phyloP scores from a whole-genome alignment of 1,284 basidiomycete genomes.

The Trametes polyzona region DNA sequence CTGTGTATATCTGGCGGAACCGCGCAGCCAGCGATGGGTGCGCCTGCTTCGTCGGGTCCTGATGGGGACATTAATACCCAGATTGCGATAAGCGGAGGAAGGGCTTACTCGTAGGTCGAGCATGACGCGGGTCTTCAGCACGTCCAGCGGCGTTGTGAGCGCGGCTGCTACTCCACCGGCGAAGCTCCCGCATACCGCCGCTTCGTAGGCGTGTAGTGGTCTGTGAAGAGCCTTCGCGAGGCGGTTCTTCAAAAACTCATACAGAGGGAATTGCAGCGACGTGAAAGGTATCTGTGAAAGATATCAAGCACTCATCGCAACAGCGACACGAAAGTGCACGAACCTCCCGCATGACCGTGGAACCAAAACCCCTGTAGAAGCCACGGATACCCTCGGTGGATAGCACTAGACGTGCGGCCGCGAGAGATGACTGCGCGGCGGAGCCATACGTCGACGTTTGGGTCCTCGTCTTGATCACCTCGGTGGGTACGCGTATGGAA shows the following conservation, averaged over 20 bases:
- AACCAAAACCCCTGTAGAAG: slow-evolving; percentile 81
- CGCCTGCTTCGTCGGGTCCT: slow-evolving; percentile 54
- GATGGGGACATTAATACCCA: neutral
- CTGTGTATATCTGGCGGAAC: slow-evolving; percentile 66
- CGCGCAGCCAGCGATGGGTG: slow-evolving; percentile 61
- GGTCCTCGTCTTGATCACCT: slow-evolving; percentile 88
- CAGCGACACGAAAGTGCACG: slow-evolving; percentile 26
- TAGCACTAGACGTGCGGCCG: slow-evolving; percentile 53
- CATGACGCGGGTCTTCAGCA: slow-evolving; percentile 98
- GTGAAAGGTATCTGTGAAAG: slow-evolving; percentile 91
- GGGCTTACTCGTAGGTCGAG: slow-evolving; percentile 76
- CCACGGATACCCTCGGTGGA: slow-evolving; percentile 66
- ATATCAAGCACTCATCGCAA: neutral
- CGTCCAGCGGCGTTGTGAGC: slow-evolving; percentile 93
- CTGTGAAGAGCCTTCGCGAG: slow-evolving; percentile 57
- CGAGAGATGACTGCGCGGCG: slow-evolving; percentile 48
- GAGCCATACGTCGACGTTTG: slow-evolving; percentile 76
- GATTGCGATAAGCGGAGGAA: slow-evolving; percentile 5
- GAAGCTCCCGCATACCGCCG: slow-evolving; percentile 89
- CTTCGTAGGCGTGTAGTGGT: slow-evolving; percentile 79
- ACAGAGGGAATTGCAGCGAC: slow-evolving; percentile 96
- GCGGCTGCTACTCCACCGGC: slow-evolving; percentile 92
- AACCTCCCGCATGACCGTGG: slow-evolving; percentile 80
- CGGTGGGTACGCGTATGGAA: slow-evolving; percentile 91
- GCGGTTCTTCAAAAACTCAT: slow-evolving; percentile 84